Base-by-base conservation (phyloP, 208 protist genomes). In the Phytomonas francai region DNA sequence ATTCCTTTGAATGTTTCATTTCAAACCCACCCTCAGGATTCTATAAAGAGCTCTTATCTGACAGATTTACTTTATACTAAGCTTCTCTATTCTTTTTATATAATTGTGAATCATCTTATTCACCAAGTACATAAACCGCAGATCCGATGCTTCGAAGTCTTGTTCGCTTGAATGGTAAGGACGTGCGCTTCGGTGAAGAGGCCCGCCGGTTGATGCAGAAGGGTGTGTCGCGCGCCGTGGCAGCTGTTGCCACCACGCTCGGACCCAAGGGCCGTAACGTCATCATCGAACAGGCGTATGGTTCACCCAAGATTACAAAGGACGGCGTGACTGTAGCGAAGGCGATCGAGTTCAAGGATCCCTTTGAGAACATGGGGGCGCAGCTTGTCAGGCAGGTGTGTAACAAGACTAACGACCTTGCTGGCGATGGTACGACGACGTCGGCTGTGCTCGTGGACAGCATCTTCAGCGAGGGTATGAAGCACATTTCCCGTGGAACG, bases 321-420 rank as follows among this genome's bases (percentile, higher is more conserved):
- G 98, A 99, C 72, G 99, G 99, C 84, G 98, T 99, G 51, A 99
- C 98, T 28, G 99, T 99, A 25, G 99, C 98, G 22, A 98, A 98
- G 78, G 74, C 91, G 51, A 98, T 99, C 68, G 97, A 99, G 74
- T 99, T 99, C 72, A 80, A 92, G 77, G 97, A 99, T 84, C 88
- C 77, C 66, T 97, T 91, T 58, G 87, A 99, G 81, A 99, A 99
- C 93, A 88, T 99, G 76, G 99, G 98, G 76, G 98, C 98, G 1
- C 95, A 98, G 84, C 91, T 99, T 28, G 95, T 99, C 60, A 81
- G 85, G 33, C 81, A 96, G 71, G 98, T 99, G 65, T 98, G 98
- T 66, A 97, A 88, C 77, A 98, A 98, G 83, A 98, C 98, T 42
- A 99, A 99, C 85, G 98, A 99, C 77, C 67, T 96, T 39, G 97